Percentiles rank a stretch among this genome's conserved stretches.
These are phyloP conservation scores for Cercospora berteroae DNA, from an alignment of 2,329 filamentous ascomycete species.

Conservation along the genomic window DNA sequence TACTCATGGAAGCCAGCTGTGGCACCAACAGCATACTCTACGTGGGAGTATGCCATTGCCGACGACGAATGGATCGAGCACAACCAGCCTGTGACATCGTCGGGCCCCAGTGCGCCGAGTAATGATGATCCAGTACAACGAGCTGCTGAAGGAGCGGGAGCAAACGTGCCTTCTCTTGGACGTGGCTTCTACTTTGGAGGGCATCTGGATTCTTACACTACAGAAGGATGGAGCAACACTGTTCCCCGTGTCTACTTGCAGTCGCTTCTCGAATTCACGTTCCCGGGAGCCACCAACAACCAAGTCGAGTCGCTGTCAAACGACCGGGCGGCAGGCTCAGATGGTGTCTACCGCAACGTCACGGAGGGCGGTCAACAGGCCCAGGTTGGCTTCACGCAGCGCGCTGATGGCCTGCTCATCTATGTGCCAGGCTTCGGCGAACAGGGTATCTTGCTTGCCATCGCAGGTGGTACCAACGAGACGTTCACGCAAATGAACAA, in stretches of 20 bases:
- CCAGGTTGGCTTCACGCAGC: conserved; percentile 65
- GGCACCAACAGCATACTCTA: conserved; percentile 58
- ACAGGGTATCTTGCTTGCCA: conserved; percentile 71
- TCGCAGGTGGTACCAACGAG: conserved; percentile 69
- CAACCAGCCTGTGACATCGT: conserved; percentile 58
- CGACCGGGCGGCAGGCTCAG: conserved; percentile 56
- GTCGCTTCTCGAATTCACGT: conserved; percentile 72
- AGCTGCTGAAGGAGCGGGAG: conserved; percentile 69
- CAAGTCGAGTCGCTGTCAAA: conserved; percentile 57
- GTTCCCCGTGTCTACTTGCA: conserved; percentile 67
- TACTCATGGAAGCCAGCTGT: conserved; percentile 63
- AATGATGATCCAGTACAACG: conserved; percentile 61
- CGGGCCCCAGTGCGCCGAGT: conserved; percentile 61
- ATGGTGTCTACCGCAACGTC: conserved; percentile 70
- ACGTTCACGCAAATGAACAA: conserved; percentile 64
- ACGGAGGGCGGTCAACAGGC: conserved; percentile 68
- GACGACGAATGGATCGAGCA: conserved; percentile 62
- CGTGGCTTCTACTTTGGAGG: conserved; percentile 78
- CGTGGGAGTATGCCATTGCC: conserved; percentile 68
- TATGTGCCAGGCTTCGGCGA: conserved; percentile 75
- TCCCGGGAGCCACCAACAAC: conserved; percentile 65
- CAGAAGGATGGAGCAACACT: conserved; percentile 66
- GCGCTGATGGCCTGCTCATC: conserved; percentile 70
- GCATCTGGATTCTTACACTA: conserved; percentile 65
- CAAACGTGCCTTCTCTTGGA: conserved; percentile 67